Evolutionary conservation across 306 rosid genomes (phyloP).

Genomic region (Quercus gilva): DNA sequence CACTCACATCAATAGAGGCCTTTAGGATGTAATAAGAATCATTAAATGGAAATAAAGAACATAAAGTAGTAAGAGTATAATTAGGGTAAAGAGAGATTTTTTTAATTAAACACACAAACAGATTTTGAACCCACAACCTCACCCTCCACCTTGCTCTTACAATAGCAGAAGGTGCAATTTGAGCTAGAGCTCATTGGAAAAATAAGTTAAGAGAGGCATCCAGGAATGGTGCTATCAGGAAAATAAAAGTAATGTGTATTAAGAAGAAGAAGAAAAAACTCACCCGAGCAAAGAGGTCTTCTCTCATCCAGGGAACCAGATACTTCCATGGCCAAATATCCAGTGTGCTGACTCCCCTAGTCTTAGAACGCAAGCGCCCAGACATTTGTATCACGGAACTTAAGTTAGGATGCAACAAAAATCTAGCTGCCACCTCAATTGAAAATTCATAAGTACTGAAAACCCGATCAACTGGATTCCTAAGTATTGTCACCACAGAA

Average conservation of each 20-base stretch:
- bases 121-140: too few relatives aligned
- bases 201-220: background rate
- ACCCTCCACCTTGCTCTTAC: too few relatives aligned
- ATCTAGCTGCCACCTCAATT: slow-evolving; percentile 95
- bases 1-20: background rate
- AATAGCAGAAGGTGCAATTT: too few relatives aligned
- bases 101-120: too few relatives aligned
- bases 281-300: slow-evolving; percentile 88
- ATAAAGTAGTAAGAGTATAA: background rate
- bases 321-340: slow-evolving; percentile 99
- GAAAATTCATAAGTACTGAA: slow-evolving; percentile 93
- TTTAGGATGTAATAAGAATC: background rate
- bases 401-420: slow-evolving; percentile 94
- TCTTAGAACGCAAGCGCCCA: slow-evolving; percentile 49
- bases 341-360: slow-evolving; percentile 80
- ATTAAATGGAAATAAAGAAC: background rate
- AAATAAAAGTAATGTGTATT: background rate
- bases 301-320: slow-evolving; percentile 97
- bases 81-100: background rate
- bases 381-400: slow-evolving; percentile 81
- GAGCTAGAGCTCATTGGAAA: background rate
- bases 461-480: slow-evolving; percentile 91
- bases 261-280: slow-evolving; percentile 1
- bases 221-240: background rate
- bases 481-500: slow-evolving; percentile 90